These are phyloP conservation scores for Amanita fuliginea DNA, from an alignment of 768 basidiomycete genomes.

Conservation along the genomic window DNA sequence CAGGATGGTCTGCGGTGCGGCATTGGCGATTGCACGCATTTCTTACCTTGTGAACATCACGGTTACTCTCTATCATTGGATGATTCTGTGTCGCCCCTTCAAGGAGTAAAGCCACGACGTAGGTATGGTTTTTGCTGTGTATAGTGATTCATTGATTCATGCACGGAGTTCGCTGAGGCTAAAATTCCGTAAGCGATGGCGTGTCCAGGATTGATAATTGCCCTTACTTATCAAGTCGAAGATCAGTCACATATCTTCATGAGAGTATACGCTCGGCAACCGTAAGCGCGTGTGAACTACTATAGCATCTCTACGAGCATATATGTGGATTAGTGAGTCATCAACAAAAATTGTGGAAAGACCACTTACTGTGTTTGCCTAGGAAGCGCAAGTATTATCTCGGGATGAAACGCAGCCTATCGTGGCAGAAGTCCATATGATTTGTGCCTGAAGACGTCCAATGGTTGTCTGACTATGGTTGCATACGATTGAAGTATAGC, in stretches of 20 bases:
- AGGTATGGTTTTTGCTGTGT: neutral
- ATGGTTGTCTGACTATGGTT: too few relatives aligned
- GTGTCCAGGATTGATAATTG: too few relatives aligned
- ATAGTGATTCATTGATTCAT: slow-evolving; percentile 17
- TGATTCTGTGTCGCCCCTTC: slow-evolving; percentile 11
- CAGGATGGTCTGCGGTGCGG: too few relatives aligned
- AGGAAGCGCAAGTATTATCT: slow-evolving; percentile 38
- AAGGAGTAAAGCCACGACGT: neutral
- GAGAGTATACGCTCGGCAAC: slow-evolving; percentile 13
- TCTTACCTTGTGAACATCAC: slow-evolving; percentile 36
- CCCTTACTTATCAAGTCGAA: slow-evolving; percentile 5
- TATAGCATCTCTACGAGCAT: slow-evolving; percentile 41
- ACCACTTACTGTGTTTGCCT: neutral
- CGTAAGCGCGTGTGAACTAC: slow-evolving; percentile 48
- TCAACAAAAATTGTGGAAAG: neutral
- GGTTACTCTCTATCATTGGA: slow-evolving; percentile 34
- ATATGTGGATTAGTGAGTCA: slow-evolving; percentile 35
- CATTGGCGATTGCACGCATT: neutral
- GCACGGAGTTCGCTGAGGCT: slow-evolving; percentile 25
- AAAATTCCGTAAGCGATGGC: neutral
- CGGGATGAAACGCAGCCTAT: slow-evolving; percentile 25
- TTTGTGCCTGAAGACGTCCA: too few relatives aligned
- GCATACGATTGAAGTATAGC: too few relatives aligned
- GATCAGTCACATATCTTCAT: slow-evolving; percentile 28
- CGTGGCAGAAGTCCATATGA: slow-evolving; percentile 42